Evolutionary conservation across 2,329 filamentous ascomycete genomes (phyloP), one percentile per base, ranked within the genome.

Genomic region (Penicillium digitatum): DNA sequence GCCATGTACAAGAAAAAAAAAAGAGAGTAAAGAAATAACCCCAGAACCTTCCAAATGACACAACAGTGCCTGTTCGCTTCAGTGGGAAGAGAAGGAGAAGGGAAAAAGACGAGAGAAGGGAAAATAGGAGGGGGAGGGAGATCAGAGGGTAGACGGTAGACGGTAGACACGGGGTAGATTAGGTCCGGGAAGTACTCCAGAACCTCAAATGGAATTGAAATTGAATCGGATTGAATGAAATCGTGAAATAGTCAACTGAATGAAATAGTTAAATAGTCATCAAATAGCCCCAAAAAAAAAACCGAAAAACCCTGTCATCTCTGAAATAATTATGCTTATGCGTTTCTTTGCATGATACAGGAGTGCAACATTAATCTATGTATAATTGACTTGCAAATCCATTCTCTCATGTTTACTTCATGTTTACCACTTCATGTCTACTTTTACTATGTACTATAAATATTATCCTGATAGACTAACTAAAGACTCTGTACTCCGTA

Each of bases 1-100:
- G 64, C 67, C 67, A 73, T 71, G 61, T 71, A 71, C 65, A 67
- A 63, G 60, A 62, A 58, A 56, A 55, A 29, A 45, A 54, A 48
- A 47, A 59, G 27, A 42, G 29, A 31, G 37, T 27, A 22, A 44
- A 26, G 31, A 48, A 54, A 54, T 54, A 60, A 55, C 57, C 61
- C 66, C 62, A 66, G 61, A 65, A 68, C 64, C 64, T 58, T 56
- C 54, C 54, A 62, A 62, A 66, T 49, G 62, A 63, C 61, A 62
- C 72, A 62, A 67, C 58, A 37, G 68, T 60, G 40, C n/a, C 40
- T 43, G 66, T 63, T 64, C 47, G 53, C 40, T 37, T 60, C 54
- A 59, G 59, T 56, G 51, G 46, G 57, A 50, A 31, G 46, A 47
- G 48, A 37, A 34, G 32, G 49, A 54, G 61, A 60, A 46, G 48